A percentile compares a stretch with the other conserved stretches of the same genome.
Conservation (phyloP, 2,329 filamentous ascomycete species). For the Atkinsonella hypoxylon region DNA sequence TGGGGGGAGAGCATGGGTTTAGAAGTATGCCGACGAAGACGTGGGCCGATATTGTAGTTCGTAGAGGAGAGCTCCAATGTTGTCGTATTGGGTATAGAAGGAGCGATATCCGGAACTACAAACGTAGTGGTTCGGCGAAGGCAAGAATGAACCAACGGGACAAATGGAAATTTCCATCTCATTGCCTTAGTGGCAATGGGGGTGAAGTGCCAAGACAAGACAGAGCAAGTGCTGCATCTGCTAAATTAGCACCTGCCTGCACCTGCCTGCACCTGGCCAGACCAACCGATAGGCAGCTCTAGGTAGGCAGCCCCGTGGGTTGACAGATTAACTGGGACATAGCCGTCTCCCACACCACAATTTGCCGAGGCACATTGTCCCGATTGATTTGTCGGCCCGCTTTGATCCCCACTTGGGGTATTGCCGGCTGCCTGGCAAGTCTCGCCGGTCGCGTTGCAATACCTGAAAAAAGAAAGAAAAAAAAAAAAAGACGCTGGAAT, state of each 20-base stretch:
- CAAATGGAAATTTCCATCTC: too few species aligned
- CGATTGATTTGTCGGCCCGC: neutral
- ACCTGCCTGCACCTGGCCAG: too few species aligned
- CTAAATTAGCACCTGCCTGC: too few species aligned
- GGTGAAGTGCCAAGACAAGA: neutral
- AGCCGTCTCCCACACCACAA: too few species aligned
- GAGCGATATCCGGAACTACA: neutral
- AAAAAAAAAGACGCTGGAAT: too few species aligned
- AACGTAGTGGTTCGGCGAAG: neutral
- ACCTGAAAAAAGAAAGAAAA: neutral
- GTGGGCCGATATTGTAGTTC: neutral
- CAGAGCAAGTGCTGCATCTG: neutral
- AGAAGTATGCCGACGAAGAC: conserved; percentile 3
- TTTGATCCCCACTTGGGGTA: neutral
- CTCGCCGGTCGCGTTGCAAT: neutral
- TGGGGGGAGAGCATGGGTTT: neutral
- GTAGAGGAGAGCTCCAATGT: neutral
- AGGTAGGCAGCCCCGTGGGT: too few species aligned
- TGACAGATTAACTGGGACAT: too few species aligned
- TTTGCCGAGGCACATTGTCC: neutral
- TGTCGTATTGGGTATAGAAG: neutral
- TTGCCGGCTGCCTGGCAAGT: neutral
- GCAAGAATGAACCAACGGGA: neutral
- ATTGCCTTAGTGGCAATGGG: neutral
- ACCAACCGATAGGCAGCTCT: too few species aligned